phyloP scores from a whole-genome alignment of 2,329 filamentous ascomycete species.

The Xylaria sp. region DNA sequence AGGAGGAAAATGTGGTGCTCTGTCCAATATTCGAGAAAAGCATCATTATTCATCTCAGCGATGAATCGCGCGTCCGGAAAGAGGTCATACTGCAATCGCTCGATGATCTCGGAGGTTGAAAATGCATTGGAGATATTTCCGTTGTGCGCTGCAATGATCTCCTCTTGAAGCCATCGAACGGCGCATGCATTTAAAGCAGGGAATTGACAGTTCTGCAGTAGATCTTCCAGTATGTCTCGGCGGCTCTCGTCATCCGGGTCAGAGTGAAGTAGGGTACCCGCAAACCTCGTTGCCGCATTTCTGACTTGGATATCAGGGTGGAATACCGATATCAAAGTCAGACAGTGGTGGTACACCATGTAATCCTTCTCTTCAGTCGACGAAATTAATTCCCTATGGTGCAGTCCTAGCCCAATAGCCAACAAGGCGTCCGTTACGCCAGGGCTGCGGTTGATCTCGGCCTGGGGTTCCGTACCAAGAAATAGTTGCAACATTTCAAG shows the following conservation, averaged over 20 bases:
- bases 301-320: slow-evolving; percentile 64
- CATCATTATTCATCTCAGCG: slow-evolving; percentile 53
- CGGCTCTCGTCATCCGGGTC: slow-evolving; percentile 68
- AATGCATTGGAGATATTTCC: slow-evolving; percentile 54
- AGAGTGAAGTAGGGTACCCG: slow-evolving; percentile 65
- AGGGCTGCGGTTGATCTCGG: slow-evolving; percentile 59
- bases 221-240: slow-evolving; percentile 70
- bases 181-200: slow-evolving; percentile 70
- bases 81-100: slow-evolving; percentile 68
- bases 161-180: slow-evolving; percentile 71
- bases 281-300: slow-evolving; percentile 64
- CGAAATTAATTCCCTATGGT: slow-evolving; percentile 59
- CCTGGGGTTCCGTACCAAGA: slow-evolving; percentile 61
- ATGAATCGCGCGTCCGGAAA: slow-evolving; percentile 67
- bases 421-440: slow-evolving; percentile 69
- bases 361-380: slow-evolving; percentile 55
- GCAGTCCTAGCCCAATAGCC: slow-evolving; percentile 68
- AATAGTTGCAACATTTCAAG: slow-evolving; percentile 63
- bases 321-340: slow-evolving; percentile 67
- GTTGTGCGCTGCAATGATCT: slow-evolving; percentile 60
- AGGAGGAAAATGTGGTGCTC: slow-evolving; percentile 65
- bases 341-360: slow-evolving; percentile 69
- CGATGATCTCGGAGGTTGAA: slow-evolving; percentile 63
- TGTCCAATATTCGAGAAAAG: slow-evolving; percentile 62
- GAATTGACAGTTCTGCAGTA: slow-evolving; percentile 73